phyloP scores from a whole-genome alignment of 2,329 filamentous ascomycete species.

The Fusarium praegraminearum region DNA sequence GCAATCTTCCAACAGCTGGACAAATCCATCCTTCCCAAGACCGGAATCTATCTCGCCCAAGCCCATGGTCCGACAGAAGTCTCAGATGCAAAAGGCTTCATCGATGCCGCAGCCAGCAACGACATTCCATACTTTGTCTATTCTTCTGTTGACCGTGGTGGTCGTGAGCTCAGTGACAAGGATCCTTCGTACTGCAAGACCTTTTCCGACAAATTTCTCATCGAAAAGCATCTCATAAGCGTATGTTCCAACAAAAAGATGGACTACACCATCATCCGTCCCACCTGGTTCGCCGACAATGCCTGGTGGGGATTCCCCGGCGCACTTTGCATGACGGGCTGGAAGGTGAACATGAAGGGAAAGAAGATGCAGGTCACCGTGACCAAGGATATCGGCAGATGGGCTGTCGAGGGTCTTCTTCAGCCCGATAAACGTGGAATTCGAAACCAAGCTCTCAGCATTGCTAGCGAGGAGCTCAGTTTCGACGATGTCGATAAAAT shows the following conservation, averaged over 20 bases:
- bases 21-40: slow-evolving; percentile 21
- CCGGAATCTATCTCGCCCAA: slow-evolving; percentile 43
- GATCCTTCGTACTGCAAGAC: slow-evolving; percentile 47
- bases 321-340: slow-evolving; percentile 46
- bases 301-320: slow-evolving; percentile 46
- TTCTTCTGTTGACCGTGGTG: slow-evolving; percentile 73
- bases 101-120: slow-evolving; percentile 63
- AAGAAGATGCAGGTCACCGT: slow-evolving; percentile 46
- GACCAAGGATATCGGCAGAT: slow-evolving; percentile 45
- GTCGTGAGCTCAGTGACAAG: slow-evolving; percentile 63
- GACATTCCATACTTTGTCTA: slow-evolving; percentile 70
- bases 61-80: slow-evolving; percentile 54
- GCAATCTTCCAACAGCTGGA: slow-evolving; percentile 57
- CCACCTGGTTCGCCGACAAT: slow-evolving; percentile 47
- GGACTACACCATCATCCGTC: slow-evolving; percentile 48
- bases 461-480: slow-evolving; percentile 45
- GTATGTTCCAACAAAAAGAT: slow-evolving; percentile 41
- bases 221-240: slow-evolving; percentile 68
- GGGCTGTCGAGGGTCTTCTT: slow-evolving; percentile 38
- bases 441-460: slow-evolving; percentile 41
- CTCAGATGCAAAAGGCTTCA: slow-evolving; percentile 64
- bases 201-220: slow-evolving; percentile 64
- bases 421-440: slow-evolving; percentile 32
- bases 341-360: slow-evolving; percentile 44
- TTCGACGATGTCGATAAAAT: slow-evolving; percentile 39